A percentile compares a stretch with the other conserved stretches of the same genome.
These are phyloP conservation scores for Umbilicus rupestris DNA, from an alignment of 164 flowering plant genomes.

Conservation along the genomic window DNA sequence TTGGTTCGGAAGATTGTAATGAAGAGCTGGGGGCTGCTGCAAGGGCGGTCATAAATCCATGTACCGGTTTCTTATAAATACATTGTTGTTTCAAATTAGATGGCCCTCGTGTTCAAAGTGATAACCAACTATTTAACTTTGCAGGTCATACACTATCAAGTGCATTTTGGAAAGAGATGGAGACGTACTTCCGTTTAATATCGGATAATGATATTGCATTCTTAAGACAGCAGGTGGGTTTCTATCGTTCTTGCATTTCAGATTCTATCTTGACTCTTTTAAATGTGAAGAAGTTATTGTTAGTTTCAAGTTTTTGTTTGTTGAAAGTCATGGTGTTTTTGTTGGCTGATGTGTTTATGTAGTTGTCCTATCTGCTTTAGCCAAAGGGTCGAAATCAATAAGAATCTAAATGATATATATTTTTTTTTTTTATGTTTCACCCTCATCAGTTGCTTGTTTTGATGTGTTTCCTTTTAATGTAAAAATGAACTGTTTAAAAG, in stretches of 20 bases:
- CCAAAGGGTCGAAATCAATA: too few relatives aligned
- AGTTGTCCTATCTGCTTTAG: too few relatives aligned
- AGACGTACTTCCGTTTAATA: slow-evolving; percentile 54
- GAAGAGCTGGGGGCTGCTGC: slow-evolving; percentile 81
- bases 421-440: too few relatives aligned
- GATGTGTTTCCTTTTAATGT: too few relatives aligned
- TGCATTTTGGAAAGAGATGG: slow-evolving; percentile 75
- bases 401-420: too few relatives aligned
- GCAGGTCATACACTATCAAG: slow-evolving; percentile 51
- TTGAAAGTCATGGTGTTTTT: too few relatives aligned
- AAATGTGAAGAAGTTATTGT: background rate
- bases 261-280: background rate
- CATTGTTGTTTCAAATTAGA: background rate
- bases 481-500: too few relatives aligned
- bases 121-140: slow-evolving; percentile 11
- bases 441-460: too few relatives aligned
- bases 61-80: slow-evolving; percentile 20
- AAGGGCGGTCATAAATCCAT: slow-evolving; percentile 47
- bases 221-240: slow-evolving; percentile 64
- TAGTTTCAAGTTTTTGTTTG: background rate
- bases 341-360: too few relatives aligned
- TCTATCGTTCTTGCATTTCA: background rate
- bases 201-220: slow-evolving; percentile 42
- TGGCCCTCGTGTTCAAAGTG: slow-evolving; percentile 6
- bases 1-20: slow-evolving; percentile 68